Base-by-base conservation (phyloP, 306 rosid species). In the Quercus glauca region DNA sequence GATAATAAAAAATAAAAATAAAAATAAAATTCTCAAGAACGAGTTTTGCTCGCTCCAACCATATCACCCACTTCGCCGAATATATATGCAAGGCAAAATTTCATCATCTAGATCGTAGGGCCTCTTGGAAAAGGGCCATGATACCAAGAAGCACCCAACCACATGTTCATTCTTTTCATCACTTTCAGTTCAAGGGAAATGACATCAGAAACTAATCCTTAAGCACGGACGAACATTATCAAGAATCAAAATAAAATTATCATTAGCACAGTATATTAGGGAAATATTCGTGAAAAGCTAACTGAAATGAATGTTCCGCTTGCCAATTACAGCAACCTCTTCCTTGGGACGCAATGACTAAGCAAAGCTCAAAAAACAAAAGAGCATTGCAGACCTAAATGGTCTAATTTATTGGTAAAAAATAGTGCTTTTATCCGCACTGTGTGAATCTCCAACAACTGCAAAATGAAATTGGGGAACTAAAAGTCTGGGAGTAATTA, bases 361-460 rank as follows among this genome's bases (percentile, higher is more conserved):
- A 74, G 45, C 84, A 73, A 88, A 64, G 85, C 86, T 55, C 78
- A 77, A 84, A 41, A 74, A 87, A 73, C 84, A 84, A 76, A 68
- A 84, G 78, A 80, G 85, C 89, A 83, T 82, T 65, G 84, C 88
- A 74, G 80, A 85, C 87, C 89, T 76, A 79, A 73, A 61, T 45
- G 70, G 85, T 76, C 86, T 78, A 78, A 61, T 79, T 92, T 90
- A 90, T 89, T 82, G 87, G 85, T 82, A 76, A 85, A 71, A 87
- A 63, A 81, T 77, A 77, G 83, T 25, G 45, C 65, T 82, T 82
- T 71, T 9, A 73, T 73, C 81, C 86, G 87, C 85, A 60, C 73
- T 18, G 80, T 85, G 74, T 21, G 63, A 82, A 75, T 58, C 79
- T 74, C 80, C 68, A 79, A 69, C 74, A 73, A 78, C 82, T 87